phyloP scores from a whole-genome alignment of 2,329 filamentous ascomycete species.

The Epichloe elymi region DNA sequence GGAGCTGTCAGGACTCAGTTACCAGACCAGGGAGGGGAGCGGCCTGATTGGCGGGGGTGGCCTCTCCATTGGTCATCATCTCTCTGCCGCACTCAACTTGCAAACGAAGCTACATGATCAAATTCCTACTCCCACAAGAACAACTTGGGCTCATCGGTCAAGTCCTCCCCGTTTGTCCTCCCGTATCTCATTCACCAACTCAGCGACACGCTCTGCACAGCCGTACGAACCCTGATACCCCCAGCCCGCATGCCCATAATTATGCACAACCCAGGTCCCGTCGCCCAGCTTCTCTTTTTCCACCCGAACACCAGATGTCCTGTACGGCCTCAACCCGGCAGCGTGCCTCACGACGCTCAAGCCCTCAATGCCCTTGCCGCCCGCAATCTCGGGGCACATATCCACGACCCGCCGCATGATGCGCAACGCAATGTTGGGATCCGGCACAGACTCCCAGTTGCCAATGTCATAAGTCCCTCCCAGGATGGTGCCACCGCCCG shows the following conservation, averaged over 20 bases:
- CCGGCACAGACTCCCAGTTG: constrained; percentile 67
- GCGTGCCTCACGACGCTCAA: constrained; percentile 68
- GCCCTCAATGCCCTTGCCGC: constrained; percentile 55
- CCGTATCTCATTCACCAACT: constrained; percentile 51
- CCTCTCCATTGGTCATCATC: too few species aligned
- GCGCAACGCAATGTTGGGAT: constrained; percentile 63
- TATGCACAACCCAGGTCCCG: constrained; percentile 57
- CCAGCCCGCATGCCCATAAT: constrained; percentile 69
- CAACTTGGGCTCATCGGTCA: constrained; percentile 17
- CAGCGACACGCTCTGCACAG: constrained; percentile 52
- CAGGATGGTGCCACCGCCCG: constrained; percentile 68
- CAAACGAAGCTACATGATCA: too few species aligned
- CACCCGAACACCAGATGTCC: constrained; percentile 60
- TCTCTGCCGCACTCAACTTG: too few species aligned
- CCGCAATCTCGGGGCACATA: constrained; percentile 49
- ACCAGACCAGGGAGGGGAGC: too few species aligned
- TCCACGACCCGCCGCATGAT: constrained; percentile 72
- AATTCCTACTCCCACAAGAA: constrained; percentile 12
- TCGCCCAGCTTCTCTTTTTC: constrained; percentile 44
- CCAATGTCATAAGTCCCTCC: constrained; percentile 75
- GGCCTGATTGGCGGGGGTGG: too few species aligned
- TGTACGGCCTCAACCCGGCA: constrained; percentile 66
- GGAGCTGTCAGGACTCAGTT: neutral
- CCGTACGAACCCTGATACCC: constrained; percentile 62
- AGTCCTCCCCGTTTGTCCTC: constrained; percentile 16